These are phyloP conservation scores for Umbellularia californica DNA, from an alignment of 164 flowering plant genomes.

Conservation along the genomic window DNA sequence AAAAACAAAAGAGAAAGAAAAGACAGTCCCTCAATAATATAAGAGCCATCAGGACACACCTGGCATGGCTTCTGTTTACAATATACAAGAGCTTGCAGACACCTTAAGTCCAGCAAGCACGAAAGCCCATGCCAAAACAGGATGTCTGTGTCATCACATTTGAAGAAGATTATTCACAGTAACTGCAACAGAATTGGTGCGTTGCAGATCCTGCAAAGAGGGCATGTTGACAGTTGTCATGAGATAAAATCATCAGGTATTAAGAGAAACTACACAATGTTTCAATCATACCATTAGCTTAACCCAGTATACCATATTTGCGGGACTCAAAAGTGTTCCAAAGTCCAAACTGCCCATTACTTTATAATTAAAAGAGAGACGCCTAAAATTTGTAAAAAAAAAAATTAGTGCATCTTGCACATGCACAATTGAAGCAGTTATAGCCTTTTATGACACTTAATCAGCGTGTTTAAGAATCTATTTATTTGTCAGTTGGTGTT, in stretches of 20 bases:
- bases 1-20: not conserved
- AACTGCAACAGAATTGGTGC: constrained; percentile 71
- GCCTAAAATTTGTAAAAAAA: too few relatives aligned
- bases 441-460: too few relatives aligned
- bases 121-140: not conserved
- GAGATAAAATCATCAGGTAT: not conserved
- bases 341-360: too few relatives aligned
- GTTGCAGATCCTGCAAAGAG: constrained; percentile 79
- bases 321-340: too few relatives aligned
- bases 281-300: too few relatives aligned
- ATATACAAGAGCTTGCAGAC: constrained; percentile 15
- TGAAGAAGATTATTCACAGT: constrained; percentile 98
- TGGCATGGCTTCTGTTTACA: constrained; percentile 5
- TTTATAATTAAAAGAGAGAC: too few relatives aligned
- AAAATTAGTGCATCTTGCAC: too few relatives aligned
- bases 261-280: too few relatives aligned
- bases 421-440: too few relatives aligned
- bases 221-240: not conserved
- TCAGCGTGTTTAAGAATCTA: too few relatives aligned
- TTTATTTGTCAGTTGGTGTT: too few relatives aligned
- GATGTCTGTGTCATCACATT: constrained; percentile 37
- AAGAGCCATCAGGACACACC: not conserved
- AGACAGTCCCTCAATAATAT: not conserved
- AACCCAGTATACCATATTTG: too few relatives aligned
- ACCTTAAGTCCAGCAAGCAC: not conserved